These are phyloP conservation scores for Cyclotella baltica DNA, from an alignment of 108 stramenopile genomes.

Conservation along the genomic window DNA sequence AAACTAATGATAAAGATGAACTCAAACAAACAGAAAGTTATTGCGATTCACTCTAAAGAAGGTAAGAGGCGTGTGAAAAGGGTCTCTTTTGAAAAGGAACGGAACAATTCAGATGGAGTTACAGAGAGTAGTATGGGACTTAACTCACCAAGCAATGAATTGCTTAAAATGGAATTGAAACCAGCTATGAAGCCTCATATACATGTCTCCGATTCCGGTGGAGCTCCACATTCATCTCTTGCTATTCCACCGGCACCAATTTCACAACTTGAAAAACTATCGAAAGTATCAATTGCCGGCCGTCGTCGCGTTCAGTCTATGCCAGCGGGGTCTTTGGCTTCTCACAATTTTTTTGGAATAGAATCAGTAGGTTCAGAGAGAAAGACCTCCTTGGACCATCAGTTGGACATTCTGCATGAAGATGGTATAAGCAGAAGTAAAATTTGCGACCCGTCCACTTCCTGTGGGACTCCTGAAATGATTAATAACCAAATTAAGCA, in stretches of 20 bases:
- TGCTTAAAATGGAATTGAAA: not conserved
- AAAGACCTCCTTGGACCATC: not conserved
- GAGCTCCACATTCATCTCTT: not conserved
- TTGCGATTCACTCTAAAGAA: not conserved
- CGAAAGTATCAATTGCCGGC: not conserved
- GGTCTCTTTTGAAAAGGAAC: slow-evolving; percentile 4
- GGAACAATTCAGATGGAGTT: not conserved
- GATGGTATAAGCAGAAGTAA: not conserved
- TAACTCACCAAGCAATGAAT: not conserved
- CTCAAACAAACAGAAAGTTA: not conserved
- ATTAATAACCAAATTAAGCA: too few species aligned
- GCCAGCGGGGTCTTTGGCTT: slow-evolving; percentile 17
- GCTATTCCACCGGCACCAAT: not conserved
- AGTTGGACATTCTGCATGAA: slow-evolving; percentile 3
- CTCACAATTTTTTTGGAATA: slow-evolving; percentile 26
- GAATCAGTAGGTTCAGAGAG: not conserved
- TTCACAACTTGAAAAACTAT: not conserved
- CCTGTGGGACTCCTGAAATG: too few species aligned
- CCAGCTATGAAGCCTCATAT: not conserved
- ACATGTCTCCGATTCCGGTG: not conserved
- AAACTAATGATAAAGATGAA: not conserved
- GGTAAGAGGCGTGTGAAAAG: not conserved
- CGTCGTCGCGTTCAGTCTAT: slow-evolving; percentile 33
- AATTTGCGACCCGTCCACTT: not conserved
- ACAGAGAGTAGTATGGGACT: not conserved